phyloP scores from a whole-genome alignment of 495 filamentous ascomycete genomes.

The Penicillium steckii region DNA sequence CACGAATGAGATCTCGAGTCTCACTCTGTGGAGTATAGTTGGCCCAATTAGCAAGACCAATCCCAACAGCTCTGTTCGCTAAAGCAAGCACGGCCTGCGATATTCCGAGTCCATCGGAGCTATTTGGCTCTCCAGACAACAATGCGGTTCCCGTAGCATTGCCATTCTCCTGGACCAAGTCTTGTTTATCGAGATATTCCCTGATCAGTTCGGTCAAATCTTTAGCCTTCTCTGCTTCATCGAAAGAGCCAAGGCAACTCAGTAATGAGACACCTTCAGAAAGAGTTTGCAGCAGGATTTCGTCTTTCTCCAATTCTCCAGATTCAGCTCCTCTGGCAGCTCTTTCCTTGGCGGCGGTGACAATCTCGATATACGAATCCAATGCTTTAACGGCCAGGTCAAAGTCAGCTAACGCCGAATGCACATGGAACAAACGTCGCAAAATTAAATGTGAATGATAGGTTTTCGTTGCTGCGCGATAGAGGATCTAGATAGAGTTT shows the following conservation, averaged over 20 bases:
- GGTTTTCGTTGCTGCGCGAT: constrained; percentile 84
- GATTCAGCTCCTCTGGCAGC: constrained; percentile 78
- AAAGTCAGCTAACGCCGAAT: constrained; percentile 82
- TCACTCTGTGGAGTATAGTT: constrained; percentile 71
- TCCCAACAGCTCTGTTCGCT: constrained; percentile 77
- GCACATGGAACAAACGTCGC: constrained; percentile 83
- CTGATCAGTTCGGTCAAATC: constrained; percentile 64
- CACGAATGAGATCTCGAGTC: constrained; percentile 64
- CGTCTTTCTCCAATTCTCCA: constrained; percentile 73
- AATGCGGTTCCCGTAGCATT: constrained; percentile 30
- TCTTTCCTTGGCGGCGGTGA: constrained; percentile 75
- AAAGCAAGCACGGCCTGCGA: constrained; percentile 56
- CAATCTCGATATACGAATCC: constrained; percentile 84
- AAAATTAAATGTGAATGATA: constrained; percentile 90
- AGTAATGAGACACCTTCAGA: constrained; percentile 75
- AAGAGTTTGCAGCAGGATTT: constrained; percentile 68
- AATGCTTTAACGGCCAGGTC: constrained; percentile 83
- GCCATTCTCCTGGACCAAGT: constrained; percentile 33
- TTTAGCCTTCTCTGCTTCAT: constrained; percentile 74
- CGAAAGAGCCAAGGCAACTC: constrained; percentile 72
- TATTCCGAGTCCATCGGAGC: constrained; percentile 35
- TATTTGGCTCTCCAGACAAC: constrained; percentile 17
- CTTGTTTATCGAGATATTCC: constrained; percentile 56
- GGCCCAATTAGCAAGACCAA: constrained; percentile 83
- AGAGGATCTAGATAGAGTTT: constrained; percentile 58